Evolutionary conservation across 768 basidiomycete genomes (phyloP).

Genomic region (Leucocoprinus birnbaumii): DNA sequence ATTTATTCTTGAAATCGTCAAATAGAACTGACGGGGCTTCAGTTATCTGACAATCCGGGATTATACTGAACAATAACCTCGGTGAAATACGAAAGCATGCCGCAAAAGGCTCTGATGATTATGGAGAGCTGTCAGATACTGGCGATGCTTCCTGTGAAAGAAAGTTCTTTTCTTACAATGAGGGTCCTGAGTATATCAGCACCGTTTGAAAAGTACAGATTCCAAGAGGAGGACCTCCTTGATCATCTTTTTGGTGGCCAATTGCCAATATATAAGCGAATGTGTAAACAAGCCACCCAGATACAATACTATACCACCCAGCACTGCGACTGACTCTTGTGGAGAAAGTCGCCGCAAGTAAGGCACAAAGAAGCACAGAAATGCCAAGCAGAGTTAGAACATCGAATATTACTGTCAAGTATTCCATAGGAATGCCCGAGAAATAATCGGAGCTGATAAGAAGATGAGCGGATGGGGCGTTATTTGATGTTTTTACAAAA

Average conservation of each 20-base stretch:
- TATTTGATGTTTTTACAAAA: too few relatives aligned
- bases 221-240: not conserved
- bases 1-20: not conserved
- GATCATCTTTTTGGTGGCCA: not conserved
- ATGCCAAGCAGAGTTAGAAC: not conserved
- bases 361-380: not conserved
- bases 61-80: not conserved
- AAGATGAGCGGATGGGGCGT: too few relatives aligned
- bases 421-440: too few relatives aligned
- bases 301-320: constrained; percentile 2
- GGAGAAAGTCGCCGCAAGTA: not conserved
- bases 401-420: constrained; percentile 2
- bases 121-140: too few relatives aligned
- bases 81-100: not conserved
- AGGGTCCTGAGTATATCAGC: constrained; percentile 1
- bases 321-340: not conserved
- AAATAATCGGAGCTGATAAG: too few relatives aligned
- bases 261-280: not conserved
- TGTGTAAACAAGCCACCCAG: not conserved
- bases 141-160: not conserved
- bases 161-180: not conserved
- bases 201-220: not conserved
- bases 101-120: not conserved
- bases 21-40: not conserved
- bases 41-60: not conserved